These are phyloP conservation scores for Gossypium gossypioides DNA, from an alignment of 441 rosid species.

Conservation along the genomic window DNA sequence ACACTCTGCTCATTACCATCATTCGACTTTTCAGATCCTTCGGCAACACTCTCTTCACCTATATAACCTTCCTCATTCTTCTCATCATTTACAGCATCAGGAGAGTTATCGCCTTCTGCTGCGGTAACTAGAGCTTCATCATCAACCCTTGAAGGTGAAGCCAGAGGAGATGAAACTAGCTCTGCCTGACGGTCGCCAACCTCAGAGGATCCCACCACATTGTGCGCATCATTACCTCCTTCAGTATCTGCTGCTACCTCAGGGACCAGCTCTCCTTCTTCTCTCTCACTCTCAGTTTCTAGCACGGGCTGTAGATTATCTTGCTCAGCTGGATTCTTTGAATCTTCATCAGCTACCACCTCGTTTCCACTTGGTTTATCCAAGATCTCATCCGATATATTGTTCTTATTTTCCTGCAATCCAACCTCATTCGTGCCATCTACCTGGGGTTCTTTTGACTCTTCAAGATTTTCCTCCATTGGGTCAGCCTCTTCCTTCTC, in stretches of 20 bases:
- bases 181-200: conserved; percentile 41
- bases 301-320: conserved; percentile 32
- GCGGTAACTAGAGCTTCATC: conserved; percentile 32
- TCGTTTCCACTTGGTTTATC: conserved; percentile 45
- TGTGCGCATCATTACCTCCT: conserved; percentile 35
- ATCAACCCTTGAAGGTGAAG: conserved; percentile 57
- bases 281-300: conserved; percentile 63
- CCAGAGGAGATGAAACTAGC: conserved; percentile 34
- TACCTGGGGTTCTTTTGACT: conserved; percentile 35
- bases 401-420: conserved; percentile 30
- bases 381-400: conserved; percentile 33
- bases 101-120: conserved; percentile 42
- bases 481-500: conserved; percentile 59
- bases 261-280: conserved; percentile 74
- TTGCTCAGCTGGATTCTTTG: conserved; percentile 40
- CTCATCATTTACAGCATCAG: conserved; percentile 48
- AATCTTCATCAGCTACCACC: conserved; percentile 33
- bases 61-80: conserved; percentile 60
- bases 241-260: conserved; percentile 59
- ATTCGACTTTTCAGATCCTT: conserved; percentile 51
- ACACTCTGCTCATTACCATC: conserved; percentile 34
- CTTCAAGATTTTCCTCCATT: conserved; percentile 40
- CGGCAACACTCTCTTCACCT: conserved; percentile 35
- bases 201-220: conserved; percentile 45
- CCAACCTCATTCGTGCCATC: conserved; percentile 36